Evolutionary conservation across 2,329 filamentous ascomycete species (phyloP).

Genomic region (Didymella segeticola): DNA sequence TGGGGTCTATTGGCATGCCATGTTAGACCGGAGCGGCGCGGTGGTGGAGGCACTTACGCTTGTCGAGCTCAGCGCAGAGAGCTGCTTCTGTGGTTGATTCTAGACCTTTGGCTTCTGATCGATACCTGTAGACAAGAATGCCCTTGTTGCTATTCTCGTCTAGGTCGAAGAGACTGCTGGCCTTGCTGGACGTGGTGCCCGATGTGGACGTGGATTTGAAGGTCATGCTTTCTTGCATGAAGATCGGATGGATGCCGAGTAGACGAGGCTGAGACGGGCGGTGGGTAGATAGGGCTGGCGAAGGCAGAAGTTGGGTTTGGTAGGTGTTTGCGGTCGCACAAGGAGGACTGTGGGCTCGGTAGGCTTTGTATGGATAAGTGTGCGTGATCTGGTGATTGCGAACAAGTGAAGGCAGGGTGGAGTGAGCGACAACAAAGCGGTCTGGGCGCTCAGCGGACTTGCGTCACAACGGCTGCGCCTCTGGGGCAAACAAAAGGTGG

Average conservation of each 20-base stretch:
- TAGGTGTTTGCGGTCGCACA: conserved; percentile 30
- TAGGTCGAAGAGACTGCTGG: conserved; percentile 53
- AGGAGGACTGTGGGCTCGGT: conserved; percentile 26
- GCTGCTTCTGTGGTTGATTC: conserved; percentile 54
- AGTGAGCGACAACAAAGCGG: conserved; percentile 33
- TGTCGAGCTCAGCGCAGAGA: conserved; percentile 49
- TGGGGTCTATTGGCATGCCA: conserved; percentile 45
- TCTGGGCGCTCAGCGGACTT: conserved; percentile 20
- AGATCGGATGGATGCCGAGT: conserved; percentile 20
- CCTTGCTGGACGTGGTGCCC: conserved; percentile 43
- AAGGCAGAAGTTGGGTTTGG: conserved; percentile 2
- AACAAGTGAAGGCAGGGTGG: conserved; percentile 14
- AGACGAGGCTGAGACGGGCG: conserved; percentile 37
- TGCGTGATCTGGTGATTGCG: conserved; percentile 38
- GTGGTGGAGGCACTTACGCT: conserved; percentile 35
- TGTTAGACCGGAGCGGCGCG: conserved; percentile 27
- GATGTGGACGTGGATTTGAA: conserved; percentile 55
- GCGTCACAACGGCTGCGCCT: conserved; percentile 35
- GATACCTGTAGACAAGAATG: conserved; percentile 56
- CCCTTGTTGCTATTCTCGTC: conserved; percentile 52
- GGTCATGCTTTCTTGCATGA: conserved; percentile 43
- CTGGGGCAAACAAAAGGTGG: conserved; percentile 3
- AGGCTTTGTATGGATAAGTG: conserved; percentile 40
- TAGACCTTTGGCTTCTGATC: conserved; percentile 48
- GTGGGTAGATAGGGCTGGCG: conserved; percentile 27